phyloP scores from a whole-genome alignment of 768 basidiomycete species.

The Lactifluus pinguis region DNA sequence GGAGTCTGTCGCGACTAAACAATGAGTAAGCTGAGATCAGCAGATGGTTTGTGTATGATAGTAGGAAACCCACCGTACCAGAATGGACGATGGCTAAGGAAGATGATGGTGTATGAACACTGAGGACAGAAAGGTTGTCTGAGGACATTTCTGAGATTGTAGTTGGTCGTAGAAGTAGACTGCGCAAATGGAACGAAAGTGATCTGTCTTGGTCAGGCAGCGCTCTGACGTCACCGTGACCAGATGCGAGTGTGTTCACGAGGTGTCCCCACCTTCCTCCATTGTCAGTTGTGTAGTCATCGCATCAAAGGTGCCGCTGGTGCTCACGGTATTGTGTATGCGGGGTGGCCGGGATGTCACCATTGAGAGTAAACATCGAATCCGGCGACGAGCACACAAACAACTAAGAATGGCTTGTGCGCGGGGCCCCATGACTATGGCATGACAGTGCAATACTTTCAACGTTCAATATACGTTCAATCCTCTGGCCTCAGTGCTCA shows the following conservation, averaged over 20 bases:
- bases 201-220: neutral
- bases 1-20: slow-evolving; percentile 59
- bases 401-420: neutral
- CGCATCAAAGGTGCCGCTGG: neutral
- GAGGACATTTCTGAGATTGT: slow-evolving; percentile 24
- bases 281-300: neutral
- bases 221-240: neutral
- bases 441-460: neutral
- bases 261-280: no score
- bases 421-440: neutral
- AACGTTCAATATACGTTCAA: neutral
- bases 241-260: neutral
- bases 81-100: slow-evolving; percentile 74
- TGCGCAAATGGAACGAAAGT: neutral
- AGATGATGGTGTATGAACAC: slow-evolving; percentile 66
- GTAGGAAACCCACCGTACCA: slow-evolving; percentile 34
- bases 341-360: neutral
- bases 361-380: neutral
- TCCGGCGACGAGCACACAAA: neutral
- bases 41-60: neutral
- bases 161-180: neutral
- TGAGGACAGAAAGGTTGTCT: slow-evolving; percentile 41
- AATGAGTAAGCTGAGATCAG: neutral
- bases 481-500: no score
- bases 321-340: neutral